A percentile compares a stretch with the other conserved stretches of the same genome.
These are phyloP conservation scores for Pseudoturritis turrita DNA, from an alignment of 345 rosid species.

Conservation along the genomic window DNA sequence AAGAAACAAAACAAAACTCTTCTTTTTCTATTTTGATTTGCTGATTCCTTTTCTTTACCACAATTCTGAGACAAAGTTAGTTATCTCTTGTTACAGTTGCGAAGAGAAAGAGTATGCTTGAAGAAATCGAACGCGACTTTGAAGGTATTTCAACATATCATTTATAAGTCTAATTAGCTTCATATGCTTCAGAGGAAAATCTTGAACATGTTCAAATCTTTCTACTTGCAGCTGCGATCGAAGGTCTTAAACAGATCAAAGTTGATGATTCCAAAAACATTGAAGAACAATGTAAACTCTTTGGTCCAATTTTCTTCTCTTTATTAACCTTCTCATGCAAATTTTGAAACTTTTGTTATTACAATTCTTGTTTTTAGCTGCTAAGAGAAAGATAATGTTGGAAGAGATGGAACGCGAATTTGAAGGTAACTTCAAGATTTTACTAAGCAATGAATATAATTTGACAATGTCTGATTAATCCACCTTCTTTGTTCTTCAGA, in stretches of 20 bases:
- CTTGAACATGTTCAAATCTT: background rate
- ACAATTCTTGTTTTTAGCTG: constrained; percentile 10
- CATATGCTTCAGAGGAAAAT: background rate
- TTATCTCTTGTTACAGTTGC: constrained; percentile 13
- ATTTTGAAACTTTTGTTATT: background rate
- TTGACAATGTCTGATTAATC: background rate
- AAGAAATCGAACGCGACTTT: constrained; percentile 18
- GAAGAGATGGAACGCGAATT: constrained; percentile 29
- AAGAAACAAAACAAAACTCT: background rate
- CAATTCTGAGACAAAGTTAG: background rate
- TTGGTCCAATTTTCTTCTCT: background rate
- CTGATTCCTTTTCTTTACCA: background rate
- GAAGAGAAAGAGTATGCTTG: constrained; percentile 2
- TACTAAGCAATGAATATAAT: background rate
- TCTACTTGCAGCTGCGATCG: constrained; percentile 6
- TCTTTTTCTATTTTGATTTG: background rate
- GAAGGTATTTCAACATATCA: constrained; percentile 16
- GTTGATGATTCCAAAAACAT: background rate
- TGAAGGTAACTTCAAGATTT: constrained; percentile 17
- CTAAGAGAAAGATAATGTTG: constrained; percentile 10
- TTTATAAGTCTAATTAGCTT: background rate
- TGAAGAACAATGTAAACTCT: constrained; percentile 20
- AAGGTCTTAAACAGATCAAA: background rate
- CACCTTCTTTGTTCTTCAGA: constrained; percentile 8
- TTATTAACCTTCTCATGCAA: background rate